Percentiles rank a stretch among this genome's conserved stretches.
Conservation (phyloP, 495 filamentous ascomycete species). For the Acidomyces sp. region DNA sequence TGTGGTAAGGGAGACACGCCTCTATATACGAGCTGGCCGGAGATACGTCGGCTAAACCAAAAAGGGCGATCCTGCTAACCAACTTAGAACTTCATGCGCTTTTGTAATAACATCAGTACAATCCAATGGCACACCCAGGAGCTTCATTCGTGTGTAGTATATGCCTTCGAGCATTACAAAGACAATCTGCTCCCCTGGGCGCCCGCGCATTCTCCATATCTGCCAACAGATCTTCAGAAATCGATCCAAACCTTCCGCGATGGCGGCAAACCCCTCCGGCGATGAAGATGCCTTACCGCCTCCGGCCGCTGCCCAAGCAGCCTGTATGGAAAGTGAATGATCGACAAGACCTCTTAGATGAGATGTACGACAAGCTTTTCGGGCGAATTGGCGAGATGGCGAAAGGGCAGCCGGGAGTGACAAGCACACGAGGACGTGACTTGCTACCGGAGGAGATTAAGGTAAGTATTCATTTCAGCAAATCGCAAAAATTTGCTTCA, state of each 20-base stretch:
- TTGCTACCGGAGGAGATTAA: slow-evolving; percentile 67
- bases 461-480: slow-evolving; percentile 3
- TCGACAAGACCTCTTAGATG: slow-evolving; percentile 56
- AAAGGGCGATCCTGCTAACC: background rate
- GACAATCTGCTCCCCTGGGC: background rate
- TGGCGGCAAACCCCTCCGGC: slow-evolving; percentile 70
- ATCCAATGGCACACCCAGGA: slow-evolving; percentile 4
- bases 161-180: slow-evolving; percentile 1
- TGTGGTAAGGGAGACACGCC: too few relatives aligned
- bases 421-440: slow-evolving; percentile 11
- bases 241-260: slow-evolving; percentile 43
- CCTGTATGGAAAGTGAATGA: slow-evolving; percentile 56
- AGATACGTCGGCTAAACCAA: slow-evolving; percentile 48
- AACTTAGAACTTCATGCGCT: background rate
- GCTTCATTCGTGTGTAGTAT: slow-evolving; percentile 9
- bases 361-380: slow-evolving; percentile 46
- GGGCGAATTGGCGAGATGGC: slow-evolving; percentile 53
- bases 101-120: background rate
- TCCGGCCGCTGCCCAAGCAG: slow-evolving; percentile 27
- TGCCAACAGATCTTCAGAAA: background rate
- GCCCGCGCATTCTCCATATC: slow-evolving; percentile 16
- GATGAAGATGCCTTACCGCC: slow-evolving; percentile 36
- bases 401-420: slow-evolving; percentile 23
- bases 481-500: background rate
- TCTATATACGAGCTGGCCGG: too few relatives aligned